phyloP scores from a whole-genome alignment of 1,284 basidiomycete genomes.

The Ceratobasidium theobromae region DNA sequence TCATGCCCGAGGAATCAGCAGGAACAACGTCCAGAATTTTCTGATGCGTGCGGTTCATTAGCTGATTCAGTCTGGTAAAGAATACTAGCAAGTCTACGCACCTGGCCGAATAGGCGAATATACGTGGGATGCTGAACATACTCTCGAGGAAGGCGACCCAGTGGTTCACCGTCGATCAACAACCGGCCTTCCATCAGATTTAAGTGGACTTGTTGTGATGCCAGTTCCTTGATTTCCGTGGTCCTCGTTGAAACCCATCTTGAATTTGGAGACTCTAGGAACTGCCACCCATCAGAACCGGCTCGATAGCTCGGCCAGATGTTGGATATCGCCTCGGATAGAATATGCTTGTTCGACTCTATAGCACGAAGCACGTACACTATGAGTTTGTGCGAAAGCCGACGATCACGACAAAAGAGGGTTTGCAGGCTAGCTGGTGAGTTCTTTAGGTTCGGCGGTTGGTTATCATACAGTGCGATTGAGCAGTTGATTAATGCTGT shows the following conservation, averaged over 20 bases:
- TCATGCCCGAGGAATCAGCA: constrained; percentile 43
- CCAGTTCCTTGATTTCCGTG: neutral
- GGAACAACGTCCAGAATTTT: constrained; percentile 46
- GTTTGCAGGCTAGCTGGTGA: neutral
- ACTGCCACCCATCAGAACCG: constrained; percentile 41
- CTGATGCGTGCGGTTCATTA: constrained; percentile 37
- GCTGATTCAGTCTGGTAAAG: neutral
- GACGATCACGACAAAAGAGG: constrained; percentile 37
- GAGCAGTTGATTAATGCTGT: constrained; percentile 44
- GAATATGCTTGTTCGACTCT: neutral
- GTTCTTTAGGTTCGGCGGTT: constrained; percentile 19
- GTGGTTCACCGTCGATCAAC: constrained; percentile 47
- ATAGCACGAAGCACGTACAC: constrained; percentile 35
- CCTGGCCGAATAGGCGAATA: constrained; percentile 42
- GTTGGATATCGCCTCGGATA: constrained; percentile 44
- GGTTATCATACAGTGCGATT: constrained; percentile 44
- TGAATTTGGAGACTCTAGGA: constrained; percentile 39
- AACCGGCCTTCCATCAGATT: constrained; percentile 49
- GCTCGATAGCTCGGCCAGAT: constrained; percentile 42
- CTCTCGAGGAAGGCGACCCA: constrained; percentile 45
- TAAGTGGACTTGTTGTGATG: constrained; percentile 41
- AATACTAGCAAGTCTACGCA: constrained; percentile 32
- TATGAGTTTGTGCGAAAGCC: constrained; percentile 41
- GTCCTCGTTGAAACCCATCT: constrained; percentile 47
- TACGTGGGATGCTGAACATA: constrained; percentile 46